A percentile compares a stretch with the other conserved stretches of the same genome.
Conservation (phyloP, 2,329 filamentous ascomycete species). For the Lasiodiplodia sp. region DNA sequence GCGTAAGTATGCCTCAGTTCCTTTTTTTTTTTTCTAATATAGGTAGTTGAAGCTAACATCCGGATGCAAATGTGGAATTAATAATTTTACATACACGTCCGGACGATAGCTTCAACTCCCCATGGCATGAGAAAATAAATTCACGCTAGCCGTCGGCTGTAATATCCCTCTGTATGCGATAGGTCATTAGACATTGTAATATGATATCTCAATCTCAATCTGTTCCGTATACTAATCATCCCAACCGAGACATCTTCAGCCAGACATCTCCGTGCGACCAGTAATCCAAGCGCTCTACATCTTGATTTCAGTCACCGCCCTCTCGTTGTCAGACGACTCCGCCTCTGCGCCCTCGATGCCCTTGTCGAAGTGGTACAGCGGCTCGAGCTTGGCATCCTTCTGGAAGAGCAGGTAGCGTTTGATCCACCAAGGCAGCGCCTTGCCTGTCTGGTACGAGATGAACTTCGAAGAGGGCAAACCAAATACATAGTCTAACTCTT, state of each 20-base stretch:
- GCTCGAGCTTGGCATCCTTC: conserved; percentile 41
- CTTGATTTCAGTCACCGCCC: not conserved
- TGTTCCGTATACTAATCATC: not conserved
- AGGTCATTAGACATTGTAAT: not conserved
- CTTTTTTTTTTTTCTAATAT: no score
- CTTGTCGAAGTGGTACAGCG: conserved; percentile 49
- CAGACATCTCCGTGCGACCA: not conserved
- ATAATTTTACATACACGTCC: no score
- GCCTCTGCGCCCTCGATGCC: conserved; percentile 18
- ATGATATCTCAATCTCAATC: not conserved
- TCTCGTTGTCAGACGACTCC: conserved; percentile 10
- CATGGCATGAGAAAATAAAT: no score
- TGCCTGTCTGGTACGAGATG: conserved; percentile 48
- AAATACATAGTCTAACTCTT: conserved; percentile 58
- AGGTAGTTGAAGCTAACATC: not conserved
- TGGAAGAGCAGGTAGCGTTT: conserved; percentile 51
- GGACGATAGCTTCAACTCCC: no score
- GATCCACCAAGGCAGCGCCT: conserved; percentile 56
- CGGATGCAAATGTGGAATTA: no score
- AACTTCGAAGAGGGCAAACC: conserved; percentile 53
- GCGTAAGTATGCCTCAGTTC: no score
- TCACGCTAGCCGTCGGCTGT: no score
- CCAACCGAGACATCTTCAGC: not conserved
- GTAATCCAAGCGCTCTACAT: not conserved
- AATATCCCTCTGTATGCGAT: not conserved